Percentiles rank a stretch among this genome's conserved stretches.
These are phyloP conservation scores for Eucalyptus brandiana DNA, from an alignment of 345 rosid species.

Conservation along the genomic window DNA sequence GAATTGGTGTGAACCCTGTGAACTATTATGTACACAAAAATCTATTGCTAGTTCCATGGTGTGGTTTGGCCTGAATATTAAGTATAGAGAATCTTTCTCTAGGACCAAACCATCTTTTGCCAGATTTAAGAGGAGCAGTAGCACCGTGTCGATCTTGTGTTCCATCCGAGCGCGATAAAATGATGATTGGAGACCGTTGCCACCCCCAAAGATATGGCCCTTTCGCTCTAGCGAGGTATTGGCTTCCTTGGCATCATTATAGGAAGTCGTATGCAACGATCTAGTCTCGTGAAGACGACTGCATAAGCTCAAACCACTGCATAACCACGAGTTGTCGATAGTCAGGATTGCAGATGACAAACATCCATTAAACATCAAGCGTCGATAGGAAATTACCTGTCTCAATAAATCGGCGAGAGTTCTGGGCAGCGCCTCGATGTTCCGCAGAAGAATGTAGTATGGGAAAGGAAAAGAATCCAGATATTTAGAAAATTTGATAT, in stretches of 20 bases:
- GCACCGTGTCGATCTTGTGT: background rate
- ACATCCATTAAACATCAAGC: background rate
- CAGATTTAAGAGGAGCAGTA: background rate
- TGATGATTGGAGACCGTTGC: background rate
- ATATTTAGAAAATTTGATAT: constrained; percentile 32
- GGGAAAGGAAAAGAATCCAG: constrained; percentile 95
- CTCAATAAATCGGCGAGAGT: constrained; percentile 77
- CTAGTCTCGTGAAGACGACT: constrained; percentile 35
- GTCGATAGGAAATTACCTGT: constrained; percentile 45
- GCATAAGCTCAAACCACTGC: constrained; percentile 99
- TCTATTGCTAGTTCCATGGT: background rate
- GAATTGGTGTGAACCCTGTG: background rate
- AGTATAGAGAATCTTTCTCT: background rate
- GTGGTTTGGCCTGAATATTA: background rate
- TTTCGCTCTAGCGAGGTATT: background rate
- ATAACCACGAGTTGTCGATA: background rate
- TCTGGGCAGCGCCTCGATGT: constrained; percentile 74
- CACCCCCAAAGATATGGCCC: background rate
- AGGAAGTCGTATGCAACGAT: background rate
- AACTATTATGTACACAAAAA: background rate
- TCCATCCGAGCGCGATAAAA: background rate
- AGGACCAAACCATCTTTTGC: background rate
- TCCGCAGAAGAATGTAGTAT: constrained; percentile 65
- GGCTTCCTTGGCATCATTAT: background rate
- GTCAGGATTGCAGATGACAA: background rate